Percentiles rank a stretch among this genome's conserved stretches.
phyloP scores from a whole-genome alignment of 331 rosid species.

The Erythrophleum ivorense region DNA sequence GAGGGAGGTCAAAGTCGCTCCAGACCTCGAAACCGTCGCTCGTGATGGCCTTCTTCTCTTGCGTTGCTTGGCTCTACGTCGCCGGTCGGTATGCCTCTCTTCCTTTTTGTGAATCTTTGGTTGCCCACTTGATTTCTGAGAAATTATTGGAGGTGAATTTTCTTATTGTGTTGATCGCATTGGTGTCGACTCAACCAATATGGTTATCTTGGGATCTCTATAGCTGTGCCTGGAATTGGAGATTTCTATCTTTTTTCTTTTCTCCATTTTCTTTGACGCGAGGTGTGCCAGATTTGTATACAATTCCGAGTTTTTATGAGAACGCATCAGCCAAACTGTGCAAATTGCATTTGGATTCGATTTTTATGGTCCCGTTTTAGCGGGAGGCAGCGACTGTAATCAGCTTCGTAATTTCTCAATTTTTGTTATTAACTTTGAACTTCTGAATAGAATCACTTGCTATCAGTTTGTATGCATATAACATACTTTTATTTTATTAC shows the following conservation, averaged over 20 bases:
- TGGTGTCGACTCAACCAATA: background rate
- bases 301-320: background rate
- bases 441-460: constrained; percentile 10
- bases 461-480: background rate
- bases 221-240: background rate
- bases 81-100: constrained; percentile 76
- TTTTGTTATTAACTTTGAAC: background rate
- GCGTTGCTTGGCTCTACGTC: constrained; percentile 98
- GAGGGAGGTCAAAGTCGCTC: constrained; percentile 79
- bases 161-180: background rate
- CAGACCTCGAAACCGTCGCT: constrained; percentile 79
- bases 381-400: background rate
- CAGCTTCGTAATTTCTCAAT: background rate
- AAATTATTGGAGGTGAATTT: background rate
- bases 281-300: background rate
- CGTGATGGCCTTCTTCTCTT: constrained; percentile 85
- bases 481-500: background rate
- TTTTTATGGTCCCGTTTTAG: background rate
- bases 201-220: background rate
- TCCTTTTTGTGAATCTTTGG: background rate
- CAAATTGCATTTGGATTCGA: constrained; percentile 30
- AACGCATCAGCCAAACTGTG: background rate
- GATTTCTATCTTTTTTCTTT: background rate
- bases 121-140: background rate
- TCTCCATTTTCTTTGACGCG: background rate